Base-by-base conservation (phyloP, 1,284 basidiomycete species). In the Ganoderma multipileum region DNA sequence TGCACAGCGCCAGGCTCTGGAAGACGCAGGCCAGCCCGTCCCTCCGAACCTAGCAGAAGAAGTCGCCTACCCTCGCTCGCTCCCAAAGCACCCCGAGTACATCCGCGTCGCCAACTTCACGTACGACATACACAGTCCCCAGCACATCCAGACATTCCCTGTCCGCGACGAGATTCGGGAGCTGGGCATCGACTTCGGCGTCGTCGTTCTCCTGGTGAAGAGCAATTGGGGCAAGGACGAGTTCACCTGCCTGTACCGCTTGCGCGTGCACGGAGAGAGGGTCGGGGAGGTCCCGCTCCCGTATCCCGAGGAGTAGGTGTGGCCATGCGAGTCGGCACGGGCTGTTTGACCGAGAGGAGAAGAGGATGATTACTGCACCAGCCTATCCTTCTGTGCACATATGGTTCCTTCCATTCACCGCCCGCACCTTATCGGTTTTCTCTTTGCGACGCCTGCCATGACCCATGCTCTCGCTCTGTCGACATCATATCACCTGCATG, bases 171-270 rank as follows among this genome's bases (percentile, higher is more conserved):
- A 91, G 61, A 85, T 96, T 30, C 83, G 82, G 63, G 86, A 87
- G 16, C 83, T 96, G 20, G 89, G 86, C 6, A 84, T 97, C 65
- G 93, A 95, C 76, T 91, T 96, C 74, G 91, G 92, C 0, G 83
- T 95, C 59, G 92, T 98, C 20, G 88, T 93, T 66, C 83, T 98
- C 75, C 82, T 88, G 72, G 83, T 99, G 73, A 85, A 89, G 78
- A 92, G 85, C 76, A 99, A 99, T 78, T 97, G 95, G 90, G 97
- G 97, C 36, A 87, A 87, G 76, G 81, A 86, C 16, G 89, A 91
- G 71, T 94, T 88, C 77, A 98, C 97, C 0, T 99, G 97, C 80
- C 78, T 99, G 42, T 99, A 99, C 80, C 89, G 97, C 63, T 86
- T 99, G 80, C 86, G 93, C 39, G 91, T 93, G 41, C 92, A 90